Evolutionary conservation across 768 basidiomycete genomes (phyloP).

Genomic region (Lentinula sp.): DNA sequence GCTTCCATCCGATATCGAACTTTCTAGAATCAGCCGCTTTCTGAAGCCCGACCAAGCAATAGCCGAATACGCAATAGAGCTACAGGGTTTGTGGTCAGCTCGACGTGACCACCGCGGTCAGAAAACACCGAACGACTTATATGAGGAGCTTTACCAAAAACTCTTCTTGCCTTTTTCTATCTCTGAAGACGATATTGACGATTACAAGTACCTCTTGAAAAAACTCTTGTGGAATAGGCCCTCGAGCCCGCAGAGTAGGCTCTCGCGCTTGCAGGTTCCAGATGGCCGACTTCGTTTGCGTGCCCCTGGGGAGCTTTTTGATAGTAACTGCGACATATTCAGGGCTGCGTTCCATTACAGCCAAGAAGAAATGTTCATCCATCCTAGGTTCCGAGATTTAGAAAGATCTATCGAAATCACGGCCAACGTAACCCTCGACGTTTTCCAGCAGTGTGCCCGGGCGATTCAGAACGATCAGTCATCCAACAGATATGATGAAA

Average conservation of each 20-base stretch:
- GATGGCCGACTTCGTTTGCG: not conserved
- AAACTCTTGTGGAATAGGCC: not conserved
- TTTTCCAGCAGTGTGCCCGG: slow-evolving; percentile 1
- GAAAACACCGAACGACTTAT: not conserved
- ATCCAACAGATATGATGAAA: not conserved
- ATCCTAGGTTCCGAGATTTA: not conserved
- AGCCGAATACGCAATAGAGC: not conserved
- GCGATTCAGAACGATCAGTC: not conserved
- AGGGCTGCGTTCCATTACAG: not conserved
- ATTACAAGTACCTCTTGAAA: not conserved
- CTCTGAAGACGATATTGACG: not conserved
- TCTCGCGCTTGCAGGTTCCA: not conserved
- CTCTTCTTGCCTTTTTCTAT: not conserved
- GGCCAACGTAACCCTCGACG: not conserved
- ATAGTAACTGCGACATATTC: not conserved
- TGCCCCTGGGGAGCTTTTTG: not conserved
- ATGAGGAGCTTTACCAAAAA: not conserved
- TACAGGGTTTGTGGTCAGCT: not conserved
- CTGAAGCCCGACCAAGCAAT: not conserved
- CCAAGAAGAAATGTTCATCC: not conserved
- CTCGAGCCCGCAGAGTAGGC: too few species aligned
- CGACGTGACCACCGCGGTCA: not conserved
- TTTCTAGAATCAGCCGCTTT: not conserved
- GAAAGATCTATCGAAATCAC: not conserved
- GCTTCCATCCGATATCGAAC: not conserved